Percentiles rank a stretch among this genome's conserved stretches.
Evolutionary conservation across 2,329 filamentous ascomycete genomes (phyloP).

Genomic region (Diplodia corticola): DNA sequence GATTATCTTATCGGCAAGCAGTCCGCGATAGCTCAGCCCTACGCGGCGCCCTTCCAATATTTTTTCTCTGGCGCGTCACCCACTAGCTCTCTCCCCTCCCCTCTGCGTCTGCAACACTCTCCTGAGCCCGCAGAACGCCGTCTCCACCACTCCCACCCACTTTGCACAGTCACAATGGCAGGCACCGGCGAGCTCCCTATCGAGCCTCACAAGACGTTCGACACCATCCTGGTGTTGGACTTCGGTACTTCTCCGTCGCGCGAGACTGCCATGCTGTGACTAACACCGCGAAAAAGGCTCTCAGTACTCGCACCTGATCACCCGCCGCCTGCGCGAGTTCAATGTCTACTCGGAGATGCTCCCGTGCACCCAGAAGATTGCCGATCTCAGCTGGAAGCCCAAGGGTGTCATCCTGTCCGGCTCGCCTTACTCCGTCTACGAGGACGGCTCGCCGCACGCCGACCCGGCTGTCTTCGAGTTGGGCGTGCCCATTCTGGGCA

Average conservation of each 20-base stretch:
- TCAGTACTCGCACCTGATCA: constrained; percentile 74
- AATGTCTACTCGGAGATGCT: constrained; percentile 87
- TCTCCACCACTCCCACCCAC: not conserved
- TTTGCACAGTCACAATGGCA: constrained; percentile 33
- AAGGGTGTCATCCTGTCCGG: constrained; percentile 80
- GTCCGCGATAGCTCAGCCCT: constrained; percentile 11
- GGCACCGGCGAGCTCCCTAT: constrained; percentile 45
- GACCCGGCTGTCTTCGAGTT: constrained; percentile 81
- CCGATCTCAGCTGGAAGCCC: constrained; percentile 75
- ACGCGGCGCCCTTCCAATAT: constrained; percentile 14
- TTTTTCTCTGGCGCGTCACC: constrained; percentile 19
- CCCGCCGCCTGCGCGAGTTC: constrained; percentile 72
- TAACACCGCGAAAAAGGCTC: constrained; percentile 42
- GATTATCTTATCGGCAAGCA: constrained; percentile 5
- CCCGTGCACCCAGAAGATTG: constrained; percentile 79
- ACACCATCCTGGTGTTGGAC: constrained; percentile 72
- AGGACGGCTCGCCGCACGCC: constrained; percentile 72
- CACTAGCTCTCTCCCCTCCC: constrained; percentile 12
- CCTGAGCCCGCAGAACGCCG: constrained; percentile 20
- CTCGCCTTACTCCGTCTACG: constrained; percentile 78
- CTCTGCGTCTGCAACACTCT: constrained; percentile 23
- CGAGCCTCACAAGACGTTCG: constrained; percentile 53
- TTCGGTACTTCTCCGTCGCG: constrained; percentile 48
- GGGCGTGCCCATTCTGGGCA: constrained; percentile 60
- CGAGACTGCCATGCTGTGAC: constrained; percentile 15